These are phyloP conservation scores for Daldinia caldariorum DNA, from an alignment of 495 filamentous ascomycete species.

Conservation along the genomic window DNA sequence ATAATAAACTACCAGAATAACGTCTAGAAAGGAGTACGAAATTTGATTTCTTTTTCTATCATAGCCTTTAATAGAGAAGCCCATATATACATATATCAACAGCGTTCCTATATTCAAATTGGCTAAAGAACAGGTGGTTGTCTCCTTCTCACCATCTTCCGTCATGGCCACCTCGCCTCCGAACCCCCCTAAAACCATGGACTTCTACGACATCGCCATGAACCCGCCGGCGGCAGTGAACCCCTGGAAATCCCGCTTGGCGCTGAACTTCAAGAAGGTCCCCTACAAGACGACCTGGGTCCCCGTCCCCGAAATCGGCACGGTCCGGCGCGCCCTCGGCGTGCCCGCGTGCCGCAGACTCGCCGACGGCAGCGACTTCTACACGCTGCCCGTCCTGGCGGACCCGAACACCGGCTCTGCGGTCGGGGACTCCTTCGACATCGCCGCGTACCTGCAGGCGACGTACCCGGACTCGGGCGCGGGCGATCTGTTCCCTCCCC, in stretches of 20 bases:
- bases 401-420: constrained; percentile 54
- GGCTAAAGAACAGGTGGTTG: background rate
- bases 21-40: background rate
- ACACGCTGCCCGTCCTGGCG: constrained; percentile 67
- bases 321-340: constrained; percentile 56
- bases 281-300: constrained; percentile 64
- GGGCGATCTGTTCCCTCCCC: background rate
- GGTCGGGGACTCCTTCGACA: constrained; percentile 72
- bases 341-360: constrained; percentile 61
- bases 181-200: background rate
- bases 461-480: constrained; percentile 51
- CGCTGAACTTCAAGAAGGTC: constrained; percentile 68
- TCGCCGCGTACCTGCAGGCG: constrained; percentile 65
- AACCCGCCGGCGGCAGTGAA: constrained; percentile 59
- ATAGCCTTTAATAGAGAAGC: background rate
- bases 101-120: background rate
- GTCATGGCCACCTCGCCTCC: background rate
- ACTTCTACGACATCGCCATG: constrained; percentile 68
- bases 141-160: background rate
- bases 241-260: constrained; percentile 68
- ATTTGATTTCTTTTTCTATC: background rate
- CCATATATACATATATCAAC: background rate
- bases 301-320: constrained; percentile 58
- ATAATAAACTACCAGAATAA: constrained; percentile 3
- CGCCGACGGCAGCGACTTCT: constrained; percentile 65